Conservation (phyloP, 176 grass and related monocot genomes). For the Eremochloa ophiuroides region DNA sequence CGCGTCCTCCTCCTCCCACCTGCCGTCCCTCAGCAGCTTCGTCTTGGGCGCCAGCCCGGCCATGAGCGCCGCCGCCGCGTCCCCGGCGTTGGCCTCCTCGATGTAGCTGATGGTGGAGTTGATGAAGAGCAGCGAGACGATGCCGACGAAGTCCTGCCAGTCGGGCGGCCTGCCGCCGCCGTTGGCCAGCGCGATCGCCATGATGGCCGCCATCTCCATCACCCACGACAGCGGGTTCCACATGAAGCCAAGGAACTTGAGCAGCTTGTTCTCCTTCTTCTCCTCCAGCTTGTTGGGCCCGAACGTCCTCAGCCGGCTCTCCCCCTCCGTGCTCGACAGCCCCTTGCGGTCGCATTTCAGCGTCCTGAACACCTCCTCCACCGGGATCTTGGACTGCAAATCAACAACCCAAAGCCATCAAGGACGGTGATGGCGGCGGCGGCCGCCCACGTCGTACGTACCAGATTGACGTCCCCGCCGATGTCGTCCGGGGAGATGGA, state of each 20-base stretch:
- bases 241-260: slow-evolving; percentile 96
- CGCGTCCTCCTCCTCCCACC: slow-evolving; percentile 82
- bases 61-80: slow-evolving; percentile 87
- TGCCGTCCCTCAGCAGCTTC: slow-evolving; percentile 75
- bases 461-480: slow-evolving; percentile 50
- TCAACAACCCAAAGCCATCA: no score
- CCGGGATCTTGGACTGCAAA: slow-evolving; percentile 55
- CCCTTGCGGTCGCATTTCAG: slow-evolving; percentile 75
- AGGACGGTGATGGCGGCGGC: no score
- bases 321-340: slow-evolving; percentile 49
- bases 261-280: slow-evolving; percentile 90
- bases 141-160: slow-evolving; percentile 93
- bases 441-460: no score
- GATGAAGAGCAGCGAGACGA: slow-evolving; percentile 77
- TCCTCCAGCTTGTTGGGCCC: slow-evolving; percentile 96
- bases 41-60: slow-evolving; percentile 84
- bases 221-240: slow-evolving; percentile 97
- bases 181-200: slow-evolving; percentile 85
- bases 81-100: slow-evolving; percentile 87
- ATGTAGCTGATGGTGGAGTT: slow-evolving; percentile 96
- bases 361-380: slow-evolving; percentile 74
- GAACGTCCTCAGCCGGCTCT: slow-evolving; percentile 49
- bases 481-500: slow-evolving; percentile 57
- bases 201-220: slow-evolving; percentile 91
- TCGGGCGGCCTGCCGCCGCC: slow-evolving; percentile 73